Evolutionary conservation across 2,329 filamentous ascomycete species (phyloP), one percentile per base, ranked within the genome.

Genomic region (Ophiostoma piceae): DNA sequence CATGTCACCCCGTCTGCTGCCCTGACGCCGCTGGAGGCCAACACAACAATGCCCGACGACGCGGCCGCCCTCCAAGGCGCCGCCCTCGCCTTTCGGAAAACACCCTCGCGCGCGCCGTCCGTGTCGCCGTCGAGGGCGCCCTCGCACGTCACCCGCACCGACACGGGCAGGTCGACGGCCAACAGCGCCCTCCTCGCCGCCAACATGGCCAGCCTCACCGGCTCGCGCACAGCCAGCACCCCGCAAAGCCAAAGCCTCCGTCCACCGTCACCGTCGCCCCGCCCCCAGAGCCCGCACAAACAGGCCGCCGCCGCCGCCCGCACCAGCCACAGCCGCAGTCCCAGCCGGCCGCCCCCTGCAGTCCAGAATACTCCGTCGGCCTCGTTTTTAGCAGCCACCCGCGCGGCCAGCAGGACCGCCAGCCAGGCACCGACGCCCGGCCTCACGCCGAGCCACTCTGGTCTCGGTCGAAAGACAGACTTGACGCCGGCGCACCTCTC

Each of bases 361-460:
- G 19, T 11, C 65, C 12, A 84, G 43, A 14, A 12, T 11, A 26
- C 67, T 83, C 71, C 26, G 26, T 74, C 76, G 3, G 83, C 87
- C 6, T 89, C 86, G 5, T 84, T 85, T 72, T 85, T 89, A 72
- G 87, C 87, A 14, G 87, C 87, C 14, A 86, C 83, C 39, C 78
- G 88, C 35, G 87, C 87, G 2, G 88, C 88, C 26, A 88, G 87
- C 69, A 82, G 88, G 12, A 57, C 68, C 1, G 60, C 68, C 22
- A 71, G 70, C 16, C 70, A 51, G 76, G 85, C 86, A 19, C 83
- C 81, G 35, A 86, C 86, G 73, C 80, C 84, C 4, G 41, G 70
- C 32, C 19, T 71, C 12, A 84, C 78, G 71, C 82, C 80, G 35
- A 83, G 80, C 70, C 75, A 67, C 74, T 78, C 65, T 74, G 76